Evolutionary conservation across 352 stramenopile genomes (phyloP).

Genomic region (Pythium sukuiense): DNA sequence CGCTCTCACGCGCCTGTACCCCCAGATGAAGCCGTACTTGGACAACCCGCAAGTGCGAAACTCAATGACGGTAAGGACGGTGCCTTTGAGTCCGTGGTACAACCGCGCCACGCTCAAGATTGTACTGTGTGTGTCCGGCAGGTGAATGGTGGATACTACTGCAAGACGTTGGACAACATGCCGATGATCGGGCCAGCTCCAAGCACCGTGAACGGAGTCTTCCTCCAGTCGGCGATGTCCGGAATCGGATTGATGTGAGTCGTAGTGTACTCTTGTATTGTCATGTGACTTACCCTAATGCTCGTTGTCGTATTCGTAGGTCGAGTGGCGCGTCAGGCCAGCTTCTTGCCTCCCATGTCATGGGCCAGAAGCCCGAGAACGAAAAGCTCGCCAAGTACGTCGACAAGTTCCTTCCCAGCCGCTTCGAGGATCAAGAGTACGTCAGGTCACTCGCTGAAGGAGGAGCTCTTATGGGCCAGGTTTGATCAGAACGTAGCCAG

Average conservation of each 20-base stretch:
- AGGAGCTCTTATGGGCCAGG: slow-evolving; percentile 50
- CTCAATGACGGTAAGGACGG: slow-evolving; percentile 49
- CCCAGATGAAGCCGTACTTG: slow-evolving; percentile 64
- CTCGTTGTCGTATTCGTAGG: slow-evolving; percentile 23
- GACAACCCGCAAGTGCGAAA: slow-evolving; percentile 50
- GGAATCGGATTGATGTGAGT: slow-evolving; percentile 68
- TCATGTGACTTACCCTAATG: neutral
- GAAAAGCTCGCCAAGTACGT: slow-evolving; percentile 49
- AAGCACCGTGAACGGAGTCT: slow-evolving; percentile 61
- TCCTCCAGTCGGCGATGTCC: slow-evolving; percentile 70
- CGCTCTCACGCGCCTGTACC: slow-evolving; percentile 56
- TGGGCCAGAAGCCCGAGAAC: slow-evolving; percentile 45
- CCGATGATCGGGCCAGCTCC: slow-evolving; percentile 66
- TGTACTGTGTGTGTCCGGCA: slow-evolving; percentile 10
- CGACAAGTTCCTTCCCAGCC: slow-evolving; percentile 55
- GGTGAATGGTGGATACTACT: slow-evolving; percentile 79
- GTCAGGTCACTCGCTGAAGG: slow-evolving; percentile 53
- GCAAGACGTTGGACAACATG: slow-evolving; percentile 77
- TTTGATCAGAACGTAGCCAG: slow-evolving; percentile 30
- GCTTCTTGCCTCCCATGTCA: slow-evolving; percentile 61
- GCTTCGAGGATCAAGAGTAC: slow-evolving; percentile 64
- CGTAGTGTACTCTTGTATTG: neutral
- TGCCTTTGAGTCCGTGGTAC: neutral
- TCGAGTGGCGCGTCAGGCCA: slow-evolving; percentile 73
- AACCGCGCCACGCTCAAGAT: neutral